Conservation (phyloP, 352 stramenopile genomes). For the Phytophthora meadii region DNA sequence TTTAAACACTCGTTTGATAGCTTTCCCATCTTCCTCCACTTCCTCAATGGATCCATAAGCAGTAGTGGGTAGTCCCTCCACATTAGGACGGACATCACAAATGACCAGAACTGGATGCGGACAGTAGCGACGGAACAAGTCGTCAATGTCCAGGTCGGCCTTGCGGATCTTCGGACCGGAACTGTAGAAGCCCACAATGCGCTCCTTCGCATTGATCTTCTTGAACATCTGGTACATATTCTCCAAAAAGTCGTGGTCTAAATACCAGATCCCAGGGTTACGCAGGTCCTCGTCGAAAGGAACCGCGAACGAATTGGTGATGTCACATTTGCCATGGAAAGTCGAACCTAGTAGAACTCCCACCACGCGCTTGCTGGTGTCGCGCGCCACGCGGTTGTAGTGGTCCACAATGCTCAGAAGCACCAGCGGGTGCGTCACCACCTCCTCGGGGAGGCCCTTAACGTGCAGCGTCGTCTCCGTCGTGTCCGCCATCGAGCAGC, state of each 20-base stretch:
- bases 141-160: constrained; percentile 95
- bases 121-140: constrained; percentile 95
- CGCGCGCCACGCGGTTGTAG: constrained; percentile 98
- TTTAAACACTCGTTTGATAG: constrained; percentile 98
- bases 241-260: constrained; percentile 99
- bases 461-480: constrained; percentile 38
- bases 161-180: constrained; percentile 97
- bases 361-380: constrained; percentile 99
- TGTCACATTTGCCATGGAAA: constrained; percentile 94
- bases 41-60: constrained; percentile 98
- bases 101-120: constrained; percentile 98
- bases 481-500: constrained; percentile 19
- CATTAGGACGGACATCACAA: constrained; percentile 97
- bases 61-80: constrained; percentile 96
- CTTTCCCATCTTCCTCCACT: constrained; percentile 95
- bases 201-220: constrained; percentile 97
- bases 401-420: constrained; percentile 99
- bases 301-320: constrained; percentile 95
- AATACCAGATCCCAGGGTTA: constrained; percentile 98
- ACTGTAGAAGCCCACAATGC: constrained; percentile 99
- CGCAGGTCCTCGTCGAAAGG: constrained; percentile 99
- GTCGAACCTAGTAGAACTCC: constrained; percentile 97
- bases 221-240: constrained; percentile 97
- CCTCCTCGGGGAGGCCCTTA: constrained; percentile 79
- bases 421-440: constrained; percentile 99